Evolutionary conservation across 345 rosid genomes (phyloP).

Genomic region (Cardiospermum halicacabum): DNA sequence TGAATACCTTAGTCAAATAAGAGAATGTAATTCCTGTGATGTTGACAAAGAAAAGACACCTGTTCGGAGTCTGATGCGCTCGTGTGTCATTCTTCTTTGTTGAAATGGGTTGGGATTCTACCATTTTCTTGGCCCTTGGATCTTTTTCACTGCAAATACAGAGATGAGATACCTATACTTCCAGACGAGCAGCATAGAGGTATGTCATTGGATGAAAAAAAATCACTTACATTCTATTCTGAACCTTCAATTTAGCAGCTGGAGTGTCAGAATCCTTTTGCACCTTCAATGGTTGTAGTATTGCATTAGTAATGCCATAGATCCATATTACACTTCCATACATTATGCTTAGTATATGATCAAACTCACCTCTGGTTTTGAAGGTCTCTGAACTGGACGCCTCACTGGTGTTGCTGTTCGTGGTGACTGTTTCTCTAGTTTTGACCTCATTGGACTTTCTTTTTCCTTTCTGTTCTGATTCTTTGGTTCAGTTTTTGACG

Average conservation of each 20-base stretch:
- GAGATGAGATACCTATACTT: conserved; percentile 11
- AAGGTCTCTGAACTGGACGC: conserved; percentile 19
- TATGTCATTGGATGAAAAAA: conserved; percentile 10
- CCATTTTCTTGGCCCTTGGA: conserved; percentile 35
- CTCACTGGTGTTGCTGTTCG: conserved; percentile 24
- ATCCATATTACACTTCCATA: background rate
- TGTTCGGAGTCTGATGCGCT: conserved; percentile 35
- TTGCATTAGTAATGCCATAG: background rate
- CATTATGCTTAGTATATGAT: background rate
- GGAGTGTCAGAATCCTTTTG: conserved; percentile 36
- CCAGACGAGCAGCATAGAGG: conserved; percentile 6
- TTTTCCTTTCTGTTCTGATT: conserved; percentile 23
- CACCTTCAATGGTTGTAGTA: conserved; percentile 2
- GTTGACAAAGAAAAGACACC: conserved; percentile 35
- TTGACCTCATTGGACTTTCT: conserved; percentile 22
- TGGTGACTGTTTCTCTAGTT: conserved; percentile 28
- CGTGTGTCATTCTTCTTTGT: conserved; percentile 34
- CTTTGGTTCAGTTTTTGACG: conserved; percentile 24
- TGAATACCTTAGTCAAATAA: background rate
- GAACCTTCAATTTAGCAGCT: conserved; percentile 30
- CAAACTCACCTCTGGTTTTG: conserved; percentile 30
- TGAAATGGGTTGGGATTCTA: conserved; percentile 33
- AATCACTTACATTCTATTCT: conserved; percentile 42
- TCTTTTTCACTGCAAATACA: conserved; percentile 43
- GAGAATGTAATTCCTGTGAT: conserved; percentile 4